phyloP scores from a whole-genome alignment of 192 early-diverging fungal species.

The Backusella westeae region DNA sequence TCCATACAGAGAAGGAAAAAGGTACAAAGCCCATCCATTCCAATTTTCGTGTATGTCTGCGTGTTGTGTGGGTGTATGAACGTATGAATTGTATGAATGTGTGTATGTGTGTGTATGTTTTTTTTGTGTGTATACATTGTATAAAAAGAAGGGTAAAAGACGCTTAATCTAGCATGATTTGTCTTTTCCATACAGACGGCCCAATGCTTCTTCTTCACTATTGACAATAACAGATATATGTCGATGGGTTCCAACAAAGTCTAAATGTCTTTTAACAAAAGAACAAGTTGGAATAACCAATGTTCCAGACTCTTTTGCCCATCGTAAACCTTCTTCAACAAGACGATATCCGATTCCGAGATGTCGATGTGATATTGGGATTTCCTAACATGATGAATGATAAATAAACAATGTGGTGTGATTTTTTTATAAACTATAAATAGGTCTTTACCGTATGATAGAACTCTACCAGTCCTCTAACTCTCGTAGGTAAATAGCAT shows the following conservation, averaged over 20 bases:
- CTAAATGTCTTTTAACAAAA: slow-evolving; percentile 19
- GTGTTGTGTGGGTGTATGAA: neutral
- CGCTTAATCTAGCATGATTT: neutral
- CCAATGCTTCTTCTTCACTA: neutral
- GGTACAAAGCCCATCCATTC: neutral
- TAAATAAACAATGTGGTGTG: neutral
- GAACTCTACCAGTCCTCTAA: neutral
- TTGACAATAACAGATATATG: neutral
- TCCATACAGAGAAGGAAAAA: neutral
- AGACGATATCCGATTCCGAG: slow-evolving; percentile 16
- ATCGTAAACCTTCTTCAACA: slow-evolving; percentile 4
- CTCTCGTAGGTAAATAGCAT: slow-evolving; percentile 19
- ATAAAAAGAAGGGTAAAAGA: neutral
- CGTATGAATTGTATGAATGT: neutral
- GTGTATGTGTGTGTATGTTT: neutral
- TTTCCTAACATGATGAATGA: slow-evolving; percentile 19
- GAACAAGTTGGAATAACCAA: slow-evolving; percentile 21
- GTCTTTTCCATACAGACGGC: neutral
- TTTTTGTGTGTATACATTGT: neutral
- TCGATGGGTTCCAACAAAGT: slow-evolving; percentile 2
- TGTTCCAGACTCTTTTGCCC: slow-evolving; percentile 17
- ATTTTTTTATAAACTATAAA: neutral
- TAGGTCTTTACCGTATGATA: slow-evolving; percentile 14
- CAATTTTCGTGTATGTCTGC: neutral
- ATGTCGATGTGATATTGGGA: slow-evolving; percentile 21